Percentiles rank a stretch among this genome's conserved stretches.
These are phyloP conservation scores for Cryptococcus sp. DNA, from an alignment of 1,284 basidiomycete species.

Conservation along the genomic window DNA sequence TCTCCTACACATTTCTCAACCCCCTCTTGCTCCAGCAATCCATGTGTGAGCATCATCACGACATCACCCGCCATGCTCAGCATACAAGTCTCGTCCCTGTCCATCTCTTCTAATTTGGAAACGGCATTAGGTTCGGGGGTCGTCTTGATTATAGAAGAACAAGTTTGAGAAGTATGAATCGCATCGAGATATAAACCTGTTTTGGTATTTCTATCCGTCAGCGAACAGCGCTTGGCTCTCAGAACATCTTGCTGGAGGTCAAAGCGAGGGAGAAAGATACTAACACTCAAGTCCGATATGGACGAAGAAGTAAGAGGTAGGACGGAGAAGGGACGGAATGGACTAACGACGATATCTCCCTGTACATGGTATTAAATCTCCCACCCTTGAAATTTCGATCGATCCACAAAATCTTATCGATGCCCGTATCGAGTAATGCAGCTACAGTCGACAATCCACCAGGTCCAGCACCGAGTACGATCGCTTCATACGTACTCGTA, in stretches of 20 bases:
- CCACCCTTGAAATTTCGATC: conserved; percentile 18
- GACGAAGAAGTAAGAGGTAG: too few relatives aligned
- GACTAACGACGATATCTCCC: conserved; percentile 31
- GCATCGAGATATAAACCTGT: conserved; percentile 25
- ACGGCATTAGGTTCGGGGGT: conserved; percentile 18
- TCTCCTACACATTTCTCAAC: conserved; percentile 11
- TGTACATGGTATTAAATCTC: conserved; percentile 21
- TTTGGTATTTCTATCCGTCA: conserved; percentile 24
- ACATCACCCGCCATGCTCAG: conserved; percentile 20
- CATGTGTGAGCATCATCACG: conserved; percentile 11
- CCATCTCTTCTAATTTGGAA: conserved; percentile 8
- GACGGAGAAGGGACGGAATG: background rate
- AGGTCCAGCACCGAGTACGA: conserved; percentile 15
- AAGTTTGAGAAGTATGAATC: conserved; percentile 15
- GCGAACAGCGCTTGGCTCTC: background rate
- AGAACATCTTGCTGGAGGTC: too few relatives aligned
- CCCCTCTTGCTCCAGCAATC: conserved; percentile 4
- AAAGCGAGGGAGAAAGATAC: too few relatives aligned
- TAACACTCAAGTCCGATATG: too few relatives aligned
- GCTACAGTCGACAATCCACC: conserved; percentile 19
- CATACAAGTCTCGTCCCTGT: conserved; percentile 19
- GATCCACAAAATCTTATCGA: conserved; percentile 15
- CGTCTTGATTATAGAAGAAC: conserved; percentile 8
- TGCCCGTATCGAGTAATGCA: conserved; percentile 15
- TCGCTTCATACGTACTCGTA: background rate